A percentile compares a stretch with the other conserved stretches of the same genome.
Conservation (phyloP, 257 asterid genomes). For the Mentha longifolia region DNA sequence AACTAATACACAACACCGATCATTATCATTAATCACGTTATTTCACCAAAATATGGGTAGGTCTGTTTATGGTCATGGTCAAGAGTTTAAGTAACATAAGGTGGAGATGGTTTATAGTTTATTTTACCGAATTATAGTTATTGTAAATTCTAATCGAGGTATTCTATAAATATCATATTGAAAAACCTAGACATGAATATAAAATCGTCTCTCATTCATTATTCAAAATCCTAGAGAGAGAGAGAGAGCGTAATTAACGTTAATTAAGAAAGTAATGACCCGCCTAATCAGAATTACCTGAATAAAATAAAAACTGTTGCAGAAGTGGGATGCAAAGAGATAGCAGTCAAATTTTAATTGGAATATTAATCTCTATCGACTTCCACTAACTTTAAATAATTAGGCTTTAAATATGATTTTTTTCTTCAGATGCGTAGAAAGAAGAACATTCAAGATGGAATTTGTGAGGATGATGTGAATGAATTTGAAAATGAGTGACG, state of each 20-base stretch:
- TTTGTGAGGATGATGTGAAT: conserved; percentile 17
- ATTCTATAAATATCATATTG: neutral
- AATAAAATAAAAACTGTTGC: conserved; percentile 26
- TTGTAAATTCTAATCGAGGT: no score
- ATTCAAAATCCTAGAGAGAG: neutral
- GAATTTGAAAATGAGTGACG: conserved; percentile 31
- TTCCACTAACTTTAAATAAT: conserved; percentile 23
- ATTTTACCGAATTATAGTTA: no score
- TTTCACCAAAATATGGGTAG: conserved; percentile 6
- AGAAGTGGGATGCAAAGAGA: conserved; percentile 22
- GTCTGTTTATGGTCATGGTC: conserved; percentile 27
- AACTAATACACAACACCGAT: neutral
- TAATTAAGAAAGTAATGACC: conserved; percentile 16
- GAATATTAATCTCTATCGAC: conserved; percentile 22
- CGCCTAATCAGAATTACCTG: conserved; percentile 18
- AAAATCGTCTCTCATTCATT: neutral
- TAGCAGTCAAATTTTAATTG: neutral
- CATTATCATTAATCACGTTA: neutral
- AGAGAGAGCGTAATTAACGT: neutral
- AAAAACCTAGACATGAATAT: neutral
- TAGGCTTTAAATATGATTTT: conserved; percentile 8
- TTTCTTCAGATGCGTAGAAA: conserved; percentile 7
- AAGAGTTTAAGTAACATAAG: neutral
- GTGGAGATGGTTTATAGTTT: neutral
- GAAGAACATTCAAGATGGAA: conserved; percentile 29